A percentile compares a stretch with the other conserved stretches of the same genome.
Conservation (phyloP, 805 yeast species). For the Komagataella mondaviorum region DNA sequence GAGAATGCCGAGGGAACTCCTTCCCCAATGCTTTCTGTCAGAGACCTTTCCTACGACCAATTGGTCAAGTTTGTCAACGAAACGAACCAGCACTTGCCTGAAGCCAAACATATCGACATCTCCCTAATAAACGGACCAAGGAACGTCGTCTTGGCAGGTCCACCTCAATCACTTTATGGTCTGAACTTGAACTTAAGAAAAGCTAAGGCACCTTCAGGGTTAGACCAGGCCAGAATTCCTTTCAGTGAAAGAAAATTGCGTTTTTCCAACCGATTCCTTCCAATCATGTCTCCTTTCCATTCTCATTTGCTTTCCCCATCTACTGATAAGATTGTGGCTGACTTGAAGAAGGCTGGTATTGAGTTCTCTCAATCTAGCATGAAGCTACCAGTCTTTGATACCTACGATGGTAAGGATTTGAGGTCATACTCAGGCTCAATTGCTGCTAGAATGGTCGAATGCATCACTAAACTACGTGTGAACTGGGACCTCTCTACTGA, state of each 20-base stretch:
- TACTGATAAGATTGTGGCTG: constrained; percentile 48
- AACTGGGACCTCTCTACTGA: constrained; percentile 88
- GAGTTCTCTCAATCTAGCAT: constrained; percentile 42
- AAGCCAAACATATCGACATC: constrained; percentile 79
- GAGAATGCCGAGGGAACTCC: constrained; percentile 95
- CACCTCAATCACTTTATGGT: constrained; percentile 96
- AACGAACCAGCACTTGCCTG: constrained; percentile 89
- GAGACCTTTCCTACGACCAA: constrained; percentile 73
- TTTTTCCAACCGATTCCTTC: constrained; percentile 87
- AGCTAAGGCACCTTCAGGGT: constrained; percentile 88
- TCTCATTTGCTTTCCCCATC: constrained; percentile 74
- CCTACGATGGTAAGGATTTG: constrained; percentile 73
- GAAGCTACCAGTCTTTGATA: constrained; percentile 82
- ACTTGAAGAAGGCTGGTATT: constrained; percentile 45
- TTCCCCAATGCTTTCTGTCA: constrained; percentile 91
- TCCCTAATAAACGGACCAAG: constrained; percentile 93
- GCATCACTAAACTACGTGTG: constrained; percentile 82
- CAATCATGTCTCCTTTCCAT: constrained; percentile 95
- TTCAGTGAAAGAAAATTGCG: constrained; percentile 86
- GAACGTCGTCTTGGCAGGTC: constrained; percentile 92
- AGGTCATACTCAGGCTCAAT: constrained; percentile 41
- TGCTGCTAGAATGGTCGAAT: constrained; percentile 57
- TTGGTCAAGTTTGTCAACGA: constrained; percentile 68
- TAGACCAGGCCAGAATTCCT: constrained; percentile 93
- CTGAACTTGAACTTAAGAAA: constrained; percentile 83